Percentiles rank a stretch among this genome's conserved stretches.
Evolutionary conservation across 2,329 filamentous ascomycete species (phyloP).

Genomic region (Polychaeton citri): DNA sequence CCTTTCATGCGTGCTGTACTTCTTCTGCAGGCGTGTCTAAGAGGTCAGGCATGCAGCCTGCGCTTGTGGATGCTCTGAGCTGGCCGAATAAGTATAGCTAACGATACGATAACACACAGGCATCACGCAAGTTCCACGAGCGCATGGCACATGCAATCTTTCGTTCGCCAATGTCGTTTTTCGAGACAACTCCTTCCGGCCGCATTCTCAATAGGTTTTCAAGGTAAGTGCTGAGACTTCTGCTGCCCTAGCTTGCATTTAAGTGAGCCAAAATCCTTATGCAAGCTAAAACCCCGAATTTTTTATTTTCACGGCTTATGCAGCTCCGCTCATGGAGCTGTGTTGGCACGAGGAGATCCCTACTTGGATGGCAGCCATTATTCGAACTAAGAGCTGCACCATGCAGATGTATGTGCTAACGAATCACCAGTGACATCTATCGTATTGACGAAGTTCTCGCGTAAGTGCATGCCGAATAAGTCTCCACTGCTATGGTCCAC

Average conservation of each 20-base stretch:
- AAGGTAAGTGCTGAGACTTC: slow-evolving; percentile 43
- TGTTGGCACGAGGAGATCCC: too few relatives aligned
- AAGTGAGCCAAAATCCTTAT: too few relatives aligned
- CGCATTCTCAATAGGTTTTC: slow-evolving; percentile 95
- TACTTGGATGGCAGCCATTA: too few relatives aligned
- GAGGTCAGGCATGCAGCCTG: background rate
- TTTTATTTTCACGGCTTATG: too few relatives aligned
- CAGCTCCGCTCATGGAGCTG: too few relatives aligned
- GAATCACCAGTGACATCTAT: slow-evolving; percentile 51
- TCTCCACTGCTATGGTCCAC: background rate
- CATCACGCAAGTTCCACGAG: slow-evolving; percentile 91
- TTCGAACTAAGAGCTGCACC: too few relatives aligned
- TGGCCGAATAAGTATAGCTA: too few relatives aligned
- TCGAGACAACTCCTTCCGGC: slow-evolving; percentile 93
- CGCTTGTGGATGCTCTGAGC: background rate
- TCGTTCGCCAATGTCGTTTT: slow-evolving; percentile 96
- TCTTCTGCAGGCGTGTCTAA: background rate
- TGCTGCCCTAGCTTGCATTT: too few relatives aligned
- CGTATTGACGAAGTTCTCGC: slow-evolving; percentile 85
- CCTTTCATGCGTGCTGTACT: background rate
- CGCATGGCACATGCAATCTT: slow-evolving; percentile 96
- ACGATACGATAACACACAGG: too few relatives aligned
- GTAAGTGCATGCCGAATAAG: slow-evolving; percentile 23
- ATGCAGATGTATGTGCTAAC: background rate
- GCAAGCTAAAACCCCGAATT: too few relatives aligned